Base-by-base conservation (phyloP, 2,329 filamentous ascomycete genomes). In the Ustulina deusta region DNA sequence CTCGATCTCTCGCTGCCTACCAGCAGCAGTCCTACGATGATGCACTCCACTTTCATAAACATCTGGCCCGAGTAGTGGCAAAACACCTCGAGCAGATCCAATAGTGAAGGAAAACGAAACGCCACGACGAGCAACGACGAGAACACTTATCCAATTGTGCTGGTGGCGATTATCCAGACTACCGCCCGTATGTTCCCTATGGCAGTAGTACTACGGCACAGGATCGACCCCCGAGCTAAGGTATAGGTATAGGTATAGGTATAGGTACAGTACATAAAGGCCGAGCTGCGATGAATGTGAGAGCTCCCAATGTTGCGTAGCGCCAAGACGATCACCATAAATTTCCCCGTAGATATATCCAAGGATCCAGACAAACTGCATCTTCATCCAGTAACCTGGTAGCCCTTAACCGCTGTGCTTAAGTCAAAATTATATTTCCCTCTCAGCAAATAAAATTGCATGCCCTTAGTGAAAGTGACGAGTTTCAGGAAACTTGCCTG, bases 291-390 rank as follows among this genome's bases (percentile, higher is more conserved):
- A 44, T n/a, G 54, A 48, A 40, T 42, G 29, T 20, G 40, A 44
- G 17, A 44, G 6, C 40, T 20, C n/a, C n/a, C n/a, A n/a, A 44
- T 25, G 25, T 25, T n/a, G 20, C n/a, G 44, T 46, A 22, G 42
- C n/a, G 57, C 63, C 34, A 57, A 57, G 63, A 40, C 25, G 13
- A 29, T 27, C 46, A 6, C 32, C n/a, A 7, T 9, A 22, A 6
- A 44, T 9, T 22, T 20, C 42, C 17, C 55, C 46, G 38, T 27
- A 51, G 25, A 54, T 22, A 54, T 22, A 15, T 42, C 36, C 32
- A 54, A 25, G 54, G 36, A 38, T 38, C 20, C 36, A 38, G 54
- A 66, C 48, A 52, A 59, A 48, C 59, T 22, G 49, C 36, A 13
- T 63, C 42, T n/a, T 48, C 32, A 34, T 34, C 57, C 17, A 52